These are phyloP conservation scores for Hordeum pubiflorum DNA, from an alignment of 202 grass and related monocot species.

Conservation along the genomic window DNA sequence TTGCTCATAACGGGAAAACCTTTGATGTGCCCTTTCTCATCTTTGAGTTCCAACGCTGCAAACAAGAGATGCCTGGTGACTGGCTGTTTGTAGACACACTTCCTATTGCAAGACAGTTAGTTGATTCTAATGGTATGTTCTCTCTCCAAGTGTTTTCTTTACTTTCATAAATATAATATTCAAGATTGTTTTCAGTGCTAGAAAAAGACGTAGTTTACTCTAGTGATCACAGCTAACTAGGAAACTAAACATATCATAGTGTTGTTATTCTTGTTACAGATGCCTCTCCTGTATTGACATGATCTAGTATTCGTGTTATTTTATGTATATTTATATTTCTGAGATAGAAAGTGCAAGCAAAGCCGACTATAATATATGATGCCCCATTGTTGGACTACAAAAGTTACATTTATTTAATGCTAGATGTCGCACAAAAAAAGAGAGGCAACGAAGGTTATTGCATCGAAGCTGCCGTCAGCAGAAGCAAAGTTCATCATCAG, in stretches of 20 bases:
- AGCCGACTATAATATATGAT: neutral
- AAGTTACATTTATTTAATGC: neutral
- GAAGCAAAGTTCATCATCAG: neutral
- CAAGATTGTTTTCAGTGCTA: conserved; percentile 17
- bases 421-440: neutral
- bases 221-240: neutral
- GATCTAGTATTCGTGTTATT: neutral
- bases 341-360: neutral
- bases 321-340: neutral
- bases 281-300: neutral
- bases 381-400: neutral
- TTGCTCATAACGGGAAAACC: conserved; percentile 66
- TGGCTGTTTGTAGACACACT: conserved; percentile 82
- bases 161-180: conserved; percentile 18
- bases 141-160: conserved; percentile 3
- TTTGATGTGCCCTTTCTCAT: conserved; percentile 88
- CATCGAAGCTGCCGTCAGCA: neutral
- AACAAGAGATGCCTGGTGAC: conserved; percentile 56
- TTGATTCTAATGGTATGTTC: conserved; percentile 51
- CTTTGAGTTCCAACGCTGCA: conserved; percentile 64
- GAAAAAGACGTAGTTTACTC: neutral
- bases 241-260: conserved; percentile 8
- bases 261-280: conserved; percentile 9
- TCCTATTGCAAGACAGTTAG: conserved; percentile 55
- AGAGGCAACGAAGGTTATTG: neutral